Base-by-base conservation (phyloP, 1,284 basidiomycete species). In the Phellopilus nigrolimitatus region DNA sequence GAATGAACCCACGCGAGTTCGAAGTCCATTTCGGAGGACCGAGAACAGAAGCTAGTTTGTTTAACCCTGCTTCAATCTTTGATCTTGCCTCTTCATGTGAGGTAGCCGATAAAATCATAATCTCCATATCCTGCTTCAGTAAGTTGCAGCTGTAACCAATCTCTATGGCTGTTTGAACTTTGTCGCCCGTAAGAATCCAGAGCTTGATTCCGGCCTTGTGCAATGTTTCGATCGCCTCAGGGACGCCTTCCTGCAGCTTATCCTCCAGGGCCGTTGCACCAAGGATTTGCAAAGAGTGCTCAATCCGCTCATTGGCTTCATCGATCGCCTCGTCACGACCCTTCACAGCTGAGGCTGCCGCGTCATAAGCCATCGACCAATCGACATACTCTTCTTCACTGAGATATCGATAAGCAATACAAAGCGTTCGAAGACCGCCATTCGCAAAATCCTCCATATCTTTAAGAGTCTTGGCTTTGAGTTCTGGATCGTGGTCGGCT, bases 241-340 rank as follows among this genome's bases (percentile, higher is more conserved):
- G 95, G 1, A 99, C 95, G 24, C 95, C 95, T 61, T 90, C 92
- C 67, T 99, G 95, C 56, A 98, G 71, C 73, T 97, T 97, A 68
- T 98, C 95, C 68, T 99, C 95, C 47, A 99, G 69, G 2, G 95
- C 95, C 0, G 95, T 98, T 2, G 95, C 95, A 1, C 95, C 95
- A 3, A 99, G 75, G 49, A 99, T 87, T 13, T 71, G 68, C 44
- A 99, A 70, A 30, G 82, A 81, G 62, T 88, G 82, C 65, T 99
- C 95, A 59, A 98, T 82, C 60, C 78, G 61, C 55, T 92, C 91
- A 60, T 82, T 87, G 2, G 90, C 91, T 68, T 84, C 87, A 56
- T 97, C 95, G 40, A 98, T 84, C 66, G 88, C 87, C 61, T 91
- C 91, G 36, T 97, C 95, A 40, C 95, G 78, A 56, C 93, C 85